These are phyloP conservation scores for Stachybotrys chlorohalonatus DNA, from an alignment of 2,329 filamentous ascomycete genomes.

Conservation along the genomic window DNA sequence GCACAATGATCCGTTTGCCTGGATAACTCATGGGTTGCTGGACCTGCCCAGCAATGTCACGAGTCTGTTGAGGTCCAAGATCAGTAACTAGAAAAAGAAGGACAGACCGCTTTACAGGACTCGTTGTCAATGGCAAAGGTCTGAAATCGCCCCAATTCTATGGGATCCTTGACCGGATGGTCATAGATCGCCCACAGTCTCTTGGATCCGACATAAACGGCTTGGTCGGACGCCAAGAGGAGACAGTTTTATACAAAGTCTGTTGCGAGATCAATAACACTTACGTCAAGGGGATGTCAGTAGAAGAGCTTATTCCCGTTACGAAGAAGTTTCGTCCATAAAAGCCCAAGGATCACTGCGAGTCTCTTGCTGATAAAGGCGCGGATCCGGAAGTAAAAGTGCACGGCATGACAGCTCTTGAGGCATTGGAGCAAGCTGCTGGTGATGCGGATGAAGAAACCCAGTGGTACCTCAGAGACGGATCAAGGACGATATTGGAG, in stretches of 20 bases:
- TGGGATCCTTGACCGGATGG: not conserved
- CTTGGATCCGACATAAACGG: not conserved
- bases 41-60: not conserved
- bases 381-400: not conserved
- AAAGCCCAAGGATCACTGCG: not conserved
- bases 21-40: not conserved
- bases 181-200: not conserved
- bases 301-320: no score
- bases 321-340: not conserved
- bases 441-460: not conserved
- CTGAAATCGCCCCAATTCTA: not conserved
- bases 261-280: not conserved
- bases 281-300: not conserved
- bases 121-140: not conserved
- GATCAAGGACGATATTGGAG: no score
- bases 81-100: not conserved
- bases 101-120: not conserved
- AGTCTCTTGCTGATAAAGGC: not conserved
- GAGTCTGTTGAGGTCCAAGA: not conserved
- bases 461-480: not conserved
- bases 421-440: not conserved
- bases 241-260: not conserved
- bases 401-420: not conserved
- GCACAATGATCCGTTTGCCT: not conserved
- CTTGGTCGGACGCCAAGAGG: not conserved